These are phyloP conservation scores for Bremia lactucae DNA, from an alignment of 352 stramenopile species.

Conservation along the genomic window DNA sequence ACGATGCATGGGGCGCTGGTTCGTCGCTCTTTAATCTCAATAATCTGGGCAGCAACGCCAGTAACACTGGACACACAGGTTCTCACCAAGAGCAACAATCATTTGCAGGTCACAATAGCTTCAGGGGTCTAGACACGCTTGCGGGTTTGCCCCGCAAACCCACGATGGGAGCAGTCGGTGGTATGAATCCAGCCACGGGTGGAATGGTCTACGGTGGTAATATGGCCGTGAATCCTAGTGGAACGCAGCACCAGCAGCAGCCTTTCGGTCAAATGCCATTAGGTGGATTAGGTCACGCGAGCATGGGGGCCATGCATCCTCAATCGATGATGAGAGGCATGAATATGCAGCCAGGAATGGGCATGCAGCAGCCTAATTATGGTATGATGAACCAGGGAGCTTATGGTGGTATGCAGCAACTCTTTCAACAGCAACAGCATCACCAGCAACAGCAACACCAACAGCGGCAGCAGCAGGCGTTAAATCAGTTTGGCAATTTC, in stretches of 20 bases:
- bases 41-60: slow-evolving; percentile 38
- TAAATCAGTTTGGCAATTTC: slow-evolving; percentile 45
- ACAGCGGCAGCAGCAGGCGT: slow-evolving; percentile 47
- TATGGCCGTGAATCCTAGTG: slow-evolving; percentile 16
- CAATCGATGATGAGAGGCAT: slow-evolving; percentile 32
- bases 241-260: slow-evolving; percentile 27
- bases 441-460: slow-evolving; percentile 42
- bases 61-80: slow-evolving; percentile 19
- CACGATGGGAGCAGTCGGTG: slow-evolving; percentile 29
- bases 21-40: slow-evolving; percentile 73
- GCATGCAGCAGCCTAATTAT: slow-evolving; percentile 31
- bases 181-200: slow-evolving; percentile 41
- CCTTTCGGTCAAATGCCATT: slow-evolving; percentile 32
- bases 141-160: slow-evolving; percentile 67
- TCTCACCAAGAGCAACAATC: slow-evolving; percentile 20
- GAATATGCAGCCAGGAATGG: slow-evolving; percentile 30
- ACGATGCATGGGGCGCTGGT: slow-evolving; percentile 70
- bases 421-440: too few species aligned
- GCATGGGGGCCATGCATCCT: slow-evolving; percentile 33
- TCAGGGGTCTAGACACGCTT: slow-evolving; percentile 72
- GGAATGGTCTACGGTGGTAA: slow-evolving; percentile 37
- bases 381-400: slow-evolving; percentile 55
- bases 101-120: slow-evolving; percentile 48
- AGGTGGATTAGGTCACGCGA: slow-evolving; percentile 23
- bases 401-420: slow-evolving; percentile 31